Conservation (phyloP, 2,329 filamentous ascomycete genomes). For the Exutisphaerella laricina region DNA sequence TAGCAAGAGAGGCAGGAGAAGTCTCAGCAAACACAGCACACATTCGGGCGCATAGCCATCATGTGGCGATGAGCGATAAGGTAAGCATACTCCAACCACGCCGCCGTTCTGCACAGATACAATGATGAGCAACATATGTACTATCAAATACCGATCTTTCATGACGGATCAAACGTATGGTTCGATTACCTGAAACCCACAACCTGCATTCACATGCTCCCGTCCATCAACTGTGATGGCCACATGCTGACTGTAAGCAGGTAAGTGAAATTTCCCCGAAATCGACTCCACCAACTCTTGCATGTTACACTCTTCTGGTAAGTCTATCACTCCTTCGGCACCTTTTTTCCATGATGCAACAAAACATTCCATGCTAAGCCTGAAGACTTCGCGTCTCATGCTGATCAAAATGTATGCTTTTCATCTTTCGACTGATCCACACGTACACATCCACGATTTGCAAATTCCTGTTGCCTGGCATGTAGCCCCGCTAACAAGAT, state of each 20-base stretch:
- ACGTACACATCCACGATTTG: not conserved
- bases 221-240: no score
- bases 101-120: no score
- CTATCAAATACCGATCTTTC: constrained; percentile 46
- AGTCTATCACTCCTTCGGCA: constrained; percentile 23
- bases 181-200: constrained; percentile 44
- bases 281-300: no score
- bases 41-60: no score
- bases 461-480: no score
- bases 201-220: no score
- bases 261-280: no score
- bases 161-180: constrained; percentile 42
- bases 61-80: no score
- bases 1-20: no score
- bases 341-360: constrained; percentile 56
- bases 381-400: constrained; percentile 57
- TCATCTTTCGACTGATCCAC: constrained; percentile 76
- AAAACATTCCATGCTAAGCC: constrained; percentile 73
- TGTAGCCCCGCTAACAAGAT: no score
- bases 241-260: constrained; percentile 25
- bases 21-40: no score
- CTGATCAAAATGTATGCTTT: constrained; percentile 66
- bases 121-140: constrained; percentile 44
- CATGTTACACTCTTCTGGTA: constrained; percentile 19
- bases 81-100: not conserved